A percentile compares a stretch with the other conserved stretches of the same genome.
These are phyloP conservation scores for Nymphaea colorata DNA, from an alignment of 164 flowering plant species.

Conservation along the genomic window DNA sequence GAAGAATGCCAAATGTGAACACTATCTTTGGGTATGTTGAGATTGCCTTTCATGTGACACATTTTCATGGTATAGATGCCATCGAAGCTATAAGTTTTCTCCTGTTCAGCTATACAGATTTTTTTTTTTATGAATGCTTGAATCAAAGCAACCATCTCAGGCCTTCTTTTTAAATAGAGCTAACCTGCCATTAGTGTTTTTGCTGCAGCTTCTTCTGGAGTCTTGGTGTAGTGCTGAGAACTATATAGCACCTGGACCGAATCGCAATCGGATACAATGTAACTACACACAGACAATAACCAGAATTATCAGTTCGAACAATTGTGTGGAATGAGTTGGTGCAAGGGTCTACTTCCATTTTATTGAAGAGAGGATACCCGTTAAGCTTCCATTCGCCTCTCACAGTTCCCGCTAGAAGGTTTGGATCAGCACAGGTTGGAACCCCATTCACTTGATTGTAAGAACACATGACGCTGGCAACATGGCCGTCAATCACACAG, in stretches of 20 bases:
- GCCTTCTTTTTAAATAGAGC: too few relatives aligned
- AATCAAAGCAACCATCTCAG: too few relatives aligned
- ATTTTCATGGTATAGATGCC: too few relatives aligned
- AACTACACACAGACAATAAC: conserved; percentile 26
- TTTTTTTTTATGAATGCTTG: too few relatives aligned
- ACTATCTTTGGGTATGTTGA: too few relatives aligned
- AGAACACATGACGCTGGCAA: conserved; percentile 97
- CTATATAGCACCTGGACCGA: conserved; percentile 63
- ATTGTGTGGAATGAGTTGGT: not conserved
- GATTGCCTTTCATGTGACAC: too few relatives aligned
- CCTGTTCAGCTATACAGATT: too few relatives aligned
- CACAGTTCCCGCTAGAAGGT: conserved; percentile 63
- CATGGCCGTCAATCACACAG: conserved; percentile 91
- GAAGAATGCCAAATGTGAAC: too few relatives aligned
- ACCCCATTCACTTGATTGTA: conserved; percentile 86
- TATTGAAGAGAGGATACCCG: conserved; percentile 29
- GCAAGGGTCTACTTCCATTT: not conserved
- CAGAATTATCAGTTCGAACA: not conserved
- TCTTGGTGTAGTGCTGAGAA: conserved; percentile 63
- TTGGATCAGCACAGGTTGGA: conserved; percentile 86
- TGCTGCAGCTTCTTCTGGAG: conserved; percentile 91
- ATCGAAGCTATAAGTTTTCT: too few relatives aligned
- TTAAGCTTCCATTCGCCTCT: conserved; percentile 83
- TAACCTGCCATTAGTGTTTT: conserved; percentile 55
- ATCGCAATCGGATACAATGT: conserved; percentile 92